Conservation (phyloP, 1,284 basidiomycete species). For the Porogramme epimiltina region DNA sequence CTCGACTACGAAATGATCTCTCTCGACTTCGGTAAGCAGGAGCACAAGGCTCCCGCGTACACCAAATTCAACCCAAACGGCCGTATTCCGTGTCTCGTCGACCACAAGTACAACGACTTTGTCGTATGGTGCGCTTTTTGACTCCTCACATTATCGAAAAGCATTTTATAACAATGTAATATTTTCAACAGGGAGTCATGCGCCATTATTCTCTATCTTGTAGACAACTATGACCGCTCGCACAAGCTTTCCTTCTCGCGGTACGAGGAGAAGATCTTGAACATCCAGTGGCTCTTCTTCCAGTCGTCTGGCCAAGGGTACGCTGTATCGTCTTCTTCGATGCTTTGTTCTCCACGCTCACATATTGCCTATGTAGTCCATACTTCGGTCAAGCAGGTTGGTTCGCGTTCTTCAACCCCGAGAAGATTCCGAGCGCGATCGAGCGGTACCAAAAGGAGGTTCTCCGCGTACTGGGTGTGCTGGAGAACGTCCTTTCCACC, state of each 20-base stretch:
- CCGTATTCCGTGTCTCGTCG: slow-evolving; percentile 33
- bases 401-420: slow-evolving; percentile 4
- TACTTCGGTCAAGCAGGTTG: slow-evolving; percentile 11
- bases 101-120: slow-evolving; percentile 35
- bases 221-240: slow-evolving; percentile 27
- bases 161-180: too few species aligned
- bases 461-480: slow-evolving; percentile 33
- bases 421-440: slow-evolving; percentile 24
- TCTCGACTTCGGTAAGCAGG: slow-evolving; percentile 25
- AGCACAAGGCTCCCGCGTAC: slow-evolving; percentile 24
- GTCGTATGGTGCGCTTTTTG: slow-evolving; percentile 12
- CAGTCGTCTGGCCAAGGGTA: slow-evolving; percentile 33
- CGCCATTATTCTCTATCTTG: slow-evolving; percentile 36
- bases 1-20: slow-evolving; percentile 29
- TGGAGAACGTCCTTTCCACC: slow-evolving; percentile 28
- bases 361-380: slow-evolving; percentile 2
- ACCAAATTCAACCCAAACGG: slow-evolving; percentile 14
- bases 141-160: too few species aligned
- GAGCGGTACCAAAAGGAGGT: slow-evolving; percentile 23
- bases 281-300: slow-evolving; percentile 32
- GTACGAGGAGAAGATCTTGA: slow-evolving; percentile 20
- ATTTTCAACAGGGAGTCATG: slow-evolving; percentile 30
- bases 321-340: background rate
- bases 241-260: slow-evolving; percentile 26
- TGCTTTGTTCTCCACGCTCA: background rate